Evolutionary conservation across 148 eudicot species (phyloP), one percentile per base, ranked within the genome.

Genomic region (Rhododendron henanense): DNA sequence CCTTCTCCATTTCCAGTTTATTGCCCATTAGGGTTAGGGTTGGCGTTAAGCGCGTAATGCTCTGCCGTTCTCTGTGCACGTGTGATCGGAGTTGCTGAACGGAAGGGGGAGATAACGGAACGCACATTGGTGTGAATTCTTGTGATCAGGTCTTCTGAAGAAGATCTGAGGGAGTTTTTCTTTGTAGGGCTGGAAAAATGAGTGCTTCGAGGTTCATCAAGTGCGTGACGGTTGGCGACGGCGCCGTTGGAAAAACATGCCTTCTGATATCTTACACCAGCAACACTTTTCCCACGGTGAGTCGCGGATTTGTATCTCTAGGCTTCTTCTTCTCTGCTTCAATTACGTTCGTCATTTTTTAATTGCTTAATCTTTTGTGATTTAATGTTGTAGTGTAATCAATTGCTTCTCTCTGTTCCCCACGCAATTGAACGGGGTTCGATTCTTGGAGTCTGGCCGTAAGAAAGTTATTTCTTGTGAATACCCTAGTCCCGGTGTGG

Each of bases 241-340:
- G 98, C 51, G 98, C 98, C 65, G 98, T 95, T 19, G 98, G 98
- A 37, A 95, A 95, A 84, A 95, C 98, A 48, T 95, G 98, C 84
- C 91, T 95, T 86, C 89, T 95, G 90, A 95, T 95, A 87, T 95
- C 98, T 28, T 95, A 95, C 92, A 95, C 98, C 93, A 96, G 98
- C 95, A 96, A 93, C 86, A 96, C 98, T 48, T 96, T 96, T 65
- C 98, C 98, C 65, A 94, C 98, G 90, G 98, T 95, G 28, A 83
- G 89, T 81, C 69, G 6, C 74, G 15, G 31, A 55, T 88, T 50
- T 19, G n/a, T 28, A 50, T 47, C 41, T 13, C 76, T 71, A 31
- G 41, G 16, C 19, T 55, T 50, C 39, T 9, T 35, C 19, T 55
- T 50, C 39, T 9, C 16, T 25, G 35, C 61, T 47, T 13, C n/a